Evolutionary conservation across 208 protist species (phyloP), one percentile per base, ranked within the genome.

Genomic region (Acanthamoeba culbertsoni): DNA sequence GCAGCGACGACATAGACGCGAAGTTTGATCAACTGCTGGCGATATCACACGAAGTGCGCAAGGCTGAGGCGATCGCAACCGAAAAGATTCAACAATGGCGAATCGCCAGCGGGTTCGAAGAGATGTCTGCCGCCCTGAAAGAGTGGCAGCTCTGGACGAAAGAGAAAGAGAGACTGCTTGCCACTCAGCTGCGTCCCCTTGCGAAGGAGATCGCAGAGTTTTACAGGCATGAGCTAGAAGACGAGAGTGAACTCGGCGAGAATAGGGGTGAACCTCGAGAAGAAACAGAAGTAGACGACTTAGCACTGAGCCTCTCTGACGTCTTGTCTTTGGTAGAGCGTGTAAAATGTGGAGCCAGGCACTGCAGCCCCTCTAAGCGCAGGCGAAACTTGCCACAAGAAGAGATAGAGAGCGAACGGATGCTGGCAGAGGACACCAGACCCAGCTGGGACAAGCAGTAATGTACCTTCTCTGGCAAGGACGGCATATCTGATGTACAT

Each of bases 1-100:
- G 16, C 0, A 40, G 5, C 68, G 68, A 37, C 23, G 68, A 79
- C 31, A 79, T 79, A 33, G 68, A 79, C 28, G 68, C 20, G 0
- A 43, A 48, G 35, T 79, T 79, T 48, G 68, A 79, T 79, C 2
- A n/a, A n/a, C 68, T 79, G 23, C 68, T 79, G 68, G 68, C 68
- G 3, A 46, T 79, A 3, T 79, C 68, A n/a, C 26, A 33, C 18
- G 68, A 79, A n/a, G 68, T 79, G 68, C 20, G 33, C 37, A 33
- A 28, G 26, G 37, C 37, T 20, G 68, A 79, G 68, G 42, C 68
- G 37, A 7, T 14, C 0, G 68, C 68, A 14, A 79, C 68, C 26
- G 40, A 79, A 40, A 79, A 48, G 40, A 79, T 79, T 23, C n/a
- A 68, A 7, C 59, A 40, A 28, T 79, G 68, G 68, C 68, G 68